Conservation (phyloP, 1,139 yeast species). For the Hansenula lynferdii region DNA sequence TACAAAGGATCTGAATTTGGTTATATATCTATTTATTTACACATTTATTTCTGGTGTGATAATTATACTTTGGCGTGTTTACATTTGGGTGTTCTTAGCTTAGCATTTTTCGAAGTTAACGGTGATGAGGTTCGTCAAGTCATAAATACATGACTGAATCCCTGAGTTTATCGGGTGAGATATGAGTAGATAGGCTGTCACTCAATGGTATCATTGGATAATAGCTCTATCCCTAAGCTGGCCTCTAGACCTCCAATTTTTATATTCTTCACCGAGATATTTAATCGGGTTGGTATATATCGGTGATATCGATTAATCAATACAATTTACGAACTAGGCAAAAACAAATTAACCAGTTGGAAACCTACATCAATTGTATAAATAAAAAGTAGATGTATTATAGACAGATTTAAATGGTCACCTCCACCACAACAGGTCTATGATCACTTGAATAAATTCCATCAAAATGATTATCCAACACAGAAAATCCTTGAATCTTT, state of each 20-base stretch:
- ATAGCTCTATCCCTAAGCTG: no score
- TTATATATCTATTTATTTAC: neutral
- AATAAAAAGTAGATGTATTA: no score
- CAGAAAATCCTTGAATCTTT: slow-evolving; percentile 33
- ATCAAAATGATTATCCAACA: slow-evolving; percentile 41
- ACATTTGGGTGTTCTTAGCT: slow-evolving; percentile 1
- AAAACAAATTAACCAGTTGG: no score
- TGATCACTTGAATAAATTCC: slow-evolving; percentile 48
- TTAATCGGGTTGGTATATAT: no score
- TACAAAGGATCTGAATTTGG: neutral
- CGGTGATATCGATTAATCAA: slow-evolving; percentile 1
- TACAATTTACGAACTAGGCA: no score
- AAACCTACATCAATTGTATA: no score
- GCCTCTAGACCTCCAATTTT: no score
- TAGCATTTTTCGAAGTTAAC: neutral
- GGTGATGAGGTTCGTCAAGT: neutral
- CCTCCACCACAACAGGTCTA: slow-evolving; percentile 48
- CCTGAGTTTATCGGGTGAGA: no score
- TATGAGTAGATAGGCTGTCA: neutral
- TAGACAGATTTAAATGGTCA: slow-evolving; percentile 1
- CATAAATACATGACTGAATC: no score
- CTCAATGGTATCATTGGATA: no score
- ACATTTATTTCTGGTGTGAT: neutral
- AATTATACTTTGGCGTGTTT: neutral
- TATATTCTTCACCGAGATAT: no score